These are phyloP conservation scores for Penicillium desertorum DNA, from an alignment of 495 filamentous ascomycete species.

Conservation along the genomic window DNA sequence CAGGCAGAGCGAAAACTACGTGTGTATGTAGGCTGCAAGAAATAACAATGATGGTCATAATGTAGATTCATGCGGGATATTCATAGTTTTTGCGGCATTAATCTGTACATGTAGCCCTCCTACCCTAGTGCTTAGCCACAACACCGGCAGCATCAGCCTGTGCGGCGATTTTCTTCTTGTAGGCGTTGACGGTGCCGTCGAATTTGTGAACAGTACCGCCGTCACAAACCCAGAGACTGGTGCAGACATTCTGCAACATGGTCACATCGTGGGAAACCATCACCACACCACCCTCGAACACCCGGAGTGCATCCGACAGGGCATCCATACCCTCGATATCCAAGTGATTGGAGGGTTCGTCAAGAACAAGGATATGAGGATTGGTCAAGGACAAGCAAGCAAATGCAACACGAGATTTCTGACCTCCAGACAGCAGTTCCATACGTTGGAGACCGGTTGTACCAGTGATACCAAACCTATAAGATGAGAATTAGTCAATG, in stretches of 20 bases:
- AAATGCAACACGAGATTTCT: slow-evolving; percentile 98
- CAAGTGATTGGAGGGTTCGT: slow-evolving; percentile 97
- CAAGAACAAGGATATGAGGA: slow-evolving; percentile 95
- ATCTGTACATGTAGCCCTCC: slow-evolving; percentile 5
- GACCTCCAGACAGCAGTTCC: slow-evolving; percentile 90
- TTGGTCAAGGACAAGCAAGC: slow-evolving; percentile 89
- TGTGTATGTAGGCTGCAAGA: not conserved
- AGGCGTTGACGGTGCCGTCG: slow-evolving; percentile 89
- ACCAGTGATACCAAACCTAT: slow-evolving; percentile 89
- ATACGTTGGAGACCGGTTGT: slow-evolving; percentile 97
- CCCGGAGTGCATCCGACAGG: slow-evolving; percentile 72
- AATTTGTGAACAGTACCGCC: slow-evolving; percentile 95
- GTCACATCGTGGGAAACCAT: slow-evolving; percentile 99
- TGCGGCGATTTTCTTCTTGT: slow-evolving; percentile 92
- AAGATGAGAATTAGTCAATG: slow-evolving; percentile 10
- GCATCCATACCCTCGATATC: slow-evolving; percentile 99
- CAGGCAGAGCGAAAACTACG: not conserved
- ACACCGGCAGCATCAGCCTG: slow-evolving; percentile 89
- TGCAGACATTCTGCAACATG: slow-evolving; percentile 96
- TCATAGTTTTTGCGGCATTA: slow-evolving; percentile 9
- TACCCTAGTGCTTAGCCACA: slow-evolving; percentile 44
- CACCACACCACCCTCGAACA: slow-evolving; percentile 90
- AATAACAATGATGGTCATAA: slow-evolving; percentile 1
- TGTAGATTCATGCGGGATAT: not conserved
- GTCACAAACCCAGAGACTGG: slow-evolving; percentile 94